A percentile compares a stretch with the other conserved stretches of the same genome.
These are phyloP conservation scores for Cadophora gregata DNA, from an alignment of 2,329 filamentous ascomycete genomes.

Conservation along the genomic window DNA sequence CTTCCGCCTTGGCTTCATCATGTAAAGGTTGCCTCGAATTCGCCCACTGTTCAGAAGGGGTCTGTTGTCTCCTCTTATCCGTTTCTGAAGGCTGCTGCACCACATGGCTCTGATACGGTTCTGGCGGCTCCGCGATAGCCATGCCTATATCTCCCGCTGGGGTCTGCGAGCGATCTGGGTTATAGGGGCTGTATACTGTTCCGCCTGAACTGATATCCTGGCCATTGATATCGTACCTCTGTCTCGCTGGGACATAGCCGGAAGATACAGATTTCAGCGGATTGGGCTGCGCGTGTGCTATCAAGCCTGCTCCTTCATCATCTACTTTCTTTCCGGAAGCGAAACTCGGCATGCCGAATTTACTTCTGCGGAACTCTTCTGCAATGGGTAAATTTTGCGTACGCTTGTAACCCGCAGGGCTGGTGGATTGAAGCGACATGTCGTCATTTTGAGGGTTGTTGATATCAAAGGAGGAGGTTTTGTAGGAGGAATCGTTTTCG, in stretches of 20 bases:
- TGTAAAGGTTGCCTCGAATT: slow-evolving; percentile 26
- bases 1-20: neutral
- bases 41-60: slow-evolving; percentile 32
- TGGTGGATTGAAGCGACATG: slow-evolving; percentile 33
- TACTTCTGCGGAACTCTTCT: slow-evolving; percentile 41
- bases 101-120: slow-evolving; percentile 35
- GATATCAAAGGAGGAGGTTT: slow-evolving; percentile 32
- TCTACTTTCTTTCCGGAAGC: slow-evolving; percentile 19
- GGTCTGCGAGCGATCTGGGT: slow-evolving; percentile 2
- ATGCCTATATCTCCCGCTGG: slow-evolving; percentile 34
- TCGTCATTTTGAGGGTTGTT: slow-evolving; percentile 33
- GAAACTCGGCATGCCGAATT: slow-evolving; percentile 37
- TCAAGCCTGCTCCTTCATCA: slow-evolving; percentile 42
- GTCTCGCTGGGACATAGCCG: slow-evolving; percentile 39
- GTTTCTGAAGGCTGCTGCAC: slow-evolving; percentile 27
- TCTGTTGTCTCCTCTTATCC: slow-evolving; percentile 26
- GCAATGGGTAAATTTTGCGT: slow-evolving; percentile 39
- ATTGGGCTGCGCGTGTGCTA: slow-evolving; percentile 42
- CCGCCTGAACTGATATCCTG: slow-evolving; percentile 36
- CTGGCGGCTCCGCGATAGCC: slow-evolving; percentile 32
- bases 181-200: slow-evolving; percentile 22
- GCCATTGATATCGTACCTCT: slow-evolving; percentile 41
- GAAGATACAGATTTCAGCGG: slow-evolving; percentile 31
- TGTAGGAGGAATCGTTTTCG: slow-evolving; percentile 58
- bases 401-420: slow-evolving; percentile 32